Evolutionary conservation across 257 asterid species (phyloP).

Genomic region (Ballota nigra): DNA sequence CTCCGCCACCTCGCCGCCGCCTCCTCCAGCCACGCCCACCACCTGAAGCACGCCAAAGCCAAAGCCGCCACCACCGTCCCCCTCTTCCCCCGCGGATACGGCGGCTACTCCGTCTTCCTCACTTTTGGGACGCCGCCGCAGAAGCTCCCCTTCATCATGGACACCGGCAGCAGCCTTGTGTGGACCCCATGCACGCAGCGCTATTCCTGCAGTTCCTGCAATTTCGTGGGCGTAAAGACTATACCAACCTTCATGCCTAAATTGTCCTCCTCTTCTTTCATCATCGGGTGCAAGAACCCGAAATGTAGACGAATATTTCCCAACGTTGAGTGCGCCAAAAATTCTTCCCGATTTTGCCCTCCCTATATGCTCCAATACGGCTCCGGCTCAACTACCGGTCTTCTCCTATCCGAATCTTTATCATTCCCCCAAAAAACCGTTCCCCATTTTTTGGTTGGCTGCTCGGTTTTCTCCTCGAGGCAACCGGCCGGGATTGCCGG

Average conservation of each 20-base stretch:
- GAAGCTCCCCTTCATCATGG: conserved; percentile 43
- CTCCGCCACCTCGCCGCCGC: conserved; percentile 44
- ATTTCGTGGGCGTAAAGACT: conserved; percentile 11
- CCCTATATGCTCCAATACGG: conserved; percentile 43
- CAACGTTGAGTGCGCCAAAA: conserved; percentile 31
- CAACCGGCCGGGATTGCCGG: conserved; percentile 56
- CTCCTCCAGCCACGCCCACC: conserved; percentile 47
- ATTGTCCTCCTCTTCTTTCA: conserved; percentile 37
- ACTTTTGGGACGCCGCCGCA: conserved; percentile 63
- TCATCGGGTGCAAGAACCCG: conserved; percentile 45
- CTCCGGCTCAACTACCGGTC: conserved; percentile 49
- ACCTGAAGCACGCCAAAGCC: conserved; percentile 39
- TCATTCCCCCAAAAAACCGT: conserved; percentile 22
- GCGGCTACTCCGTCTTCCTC: conserved; percentile 49
- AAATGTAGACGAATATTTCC: conserved; percentile 38
- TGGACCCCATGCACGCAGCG: conserved; percentile 61
- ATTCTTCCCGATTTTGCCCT: conserved; percentile 37
- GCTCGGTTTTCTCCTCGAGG: conserved; percentile 36
- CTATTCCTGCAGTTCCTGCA: conserved; percentile 44
- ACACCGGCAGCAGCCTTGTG: conserved; percentile 58
- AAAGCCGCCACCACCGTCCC: conserved; percentile 28
- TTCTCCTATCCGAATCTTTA: conserved; percentile 37
- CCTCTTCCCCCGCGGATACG: conserved; percentile 41
- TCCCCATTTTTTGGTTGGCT: conserved; percentile 38
- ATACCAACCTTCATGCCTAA: conserved; percentile 35